phyloP scores from a whole-genome alignment of 2,329 filamentous ascomycete species.

The Nemania sp. region DNA sequence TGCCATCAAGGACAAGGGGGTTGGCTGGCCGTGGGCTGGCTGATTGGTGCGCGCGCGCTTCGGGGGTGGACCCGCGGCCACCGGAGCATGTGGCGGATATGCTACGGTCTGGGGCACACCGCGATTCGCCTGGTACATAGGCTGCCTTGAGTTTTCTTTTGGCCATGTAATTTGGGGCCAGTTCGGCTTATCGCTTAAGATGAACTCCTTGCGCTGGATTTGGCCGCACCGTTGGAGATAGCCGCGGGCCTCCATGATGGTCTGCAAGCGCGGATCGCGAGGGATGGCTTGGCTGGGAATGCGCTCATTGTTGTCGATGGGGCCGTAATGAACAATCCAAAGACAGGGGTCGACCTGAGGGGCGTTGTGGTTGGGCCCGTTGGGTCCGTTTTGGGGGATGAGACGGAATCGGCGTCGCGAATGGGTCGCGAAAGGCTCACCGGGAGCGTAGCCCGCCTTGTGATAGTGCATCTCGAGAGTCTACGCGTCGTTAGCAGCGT shows the following conservation, averaged over 20 bases:
- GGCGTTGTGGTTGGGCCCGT: slow-evolving; percentile 68
- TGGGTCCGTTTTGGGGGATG: slow-evolving; percentile 67
- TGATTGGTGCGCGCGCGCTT: slow-evolving; percentile 57
- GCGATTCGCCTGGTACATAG: slow-evolving; percentile 53
- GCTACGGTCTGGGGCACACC: slow-evolving; percentile 64
- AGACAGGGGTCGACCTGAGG: slow-evolving; percentile 77
- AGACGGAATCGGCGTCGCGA: slow-evolving; percentile 86
- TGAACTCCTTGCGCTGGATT: slow-evolving; percentile 88
- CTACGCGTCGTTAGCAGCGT: slow-evolving; percentile 53
- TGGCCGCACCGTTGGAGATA: slow-evolving; percentile 76
- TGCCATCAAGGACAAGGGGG: slow-evolving; percentile 45
- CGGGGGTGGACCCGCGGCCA: slow-evolving; percentile 53
- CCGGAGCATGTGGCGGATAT: slow-evolving; percentile 57
- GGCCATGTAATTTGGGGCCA: slow-evolving; percentile 86
- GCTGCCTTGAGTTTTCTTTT: slow-evolving; percentile 53
- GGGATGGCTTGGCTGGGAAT: slow-evolving; percentile 70
- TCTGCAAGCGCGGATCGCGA: slow-evolving; percentile 62
- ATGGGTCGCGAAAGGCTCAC: slow-evolving; percentile 75
- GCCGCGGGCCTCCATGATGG: slow-evolving; percentile 62
- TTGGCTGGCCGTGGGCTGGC: slow-evolving; percentile 44
- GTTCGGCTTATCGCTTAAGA: slow-evolving; percentile 84
- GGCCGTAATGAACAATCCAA: slow-evolving; percentile 90
- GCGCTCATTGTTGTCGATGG: slow-evolving; percentile 72
- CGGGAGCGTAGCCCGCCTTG: slow-evolving; percentile 76
- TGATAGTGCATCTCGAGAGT: slow-evolving; percentile 88